Evolutionary conservation across 192 early-diverging fungal genomes (phyloP), one percentile per base, ranked within the genome.

Genomic region (Neocallimastix lanati): DNA sequence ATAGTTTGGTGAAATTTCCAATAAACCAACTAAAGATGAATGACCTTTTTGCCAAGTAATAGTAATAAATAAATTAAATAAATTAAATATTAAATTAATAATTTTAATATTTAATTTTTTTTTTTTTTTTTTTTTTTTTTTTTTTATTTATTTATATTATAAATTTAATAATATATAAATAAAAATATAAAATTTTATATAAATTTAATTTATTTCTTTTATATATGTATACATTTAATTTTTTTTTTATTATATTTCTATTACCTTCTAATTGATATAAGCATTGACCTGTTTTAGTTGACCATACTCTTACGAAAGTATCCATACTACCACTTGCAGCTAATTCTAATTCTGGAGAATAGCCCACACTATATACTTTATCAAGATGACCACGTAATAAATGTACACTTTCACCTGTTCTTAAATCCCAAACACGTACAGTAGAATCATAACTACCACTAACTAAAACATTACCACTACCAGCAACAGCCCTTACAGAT

Each of bases 261-360:
- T 25, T 35, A 87, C 87, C 87, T 82, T 95, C 93, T 16, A 98
- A 85, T 29, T 90, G 87, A 77, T 91, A 91, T 37, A 97, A 82
- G 58, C 88, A 89, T 0, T 84, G 84, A n/a, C 98, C 96, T 7
- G 95, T 92, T 29, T 88, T 87, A 29, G 95, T 90, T 83, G 92
- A 93, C 98, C 98, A 99, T 28, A 98, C 93, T 37, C 92, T 90
- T 50, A 98, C 95, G 38, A 89, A 92, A 0, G 94, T 89, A 84
- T 99, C 98, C 93, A 98, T 93, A 80, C 92, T 94, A 28, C 98
- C 98, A 79, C 92, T 94, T 81, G 96, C 95, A 77, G 94, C 94
- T 76, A 92, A 87, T 76, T 93, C 88, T 50, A 93, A 86, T 82
- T 96, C 93, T 28, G 92, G 87, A 80, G 91, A 92, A 80, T 98